These are phyloP conservation scores for Dioscorea alata DNA, from an alignment of 106 monocot species.

Conservation along the genomic window DNA sequence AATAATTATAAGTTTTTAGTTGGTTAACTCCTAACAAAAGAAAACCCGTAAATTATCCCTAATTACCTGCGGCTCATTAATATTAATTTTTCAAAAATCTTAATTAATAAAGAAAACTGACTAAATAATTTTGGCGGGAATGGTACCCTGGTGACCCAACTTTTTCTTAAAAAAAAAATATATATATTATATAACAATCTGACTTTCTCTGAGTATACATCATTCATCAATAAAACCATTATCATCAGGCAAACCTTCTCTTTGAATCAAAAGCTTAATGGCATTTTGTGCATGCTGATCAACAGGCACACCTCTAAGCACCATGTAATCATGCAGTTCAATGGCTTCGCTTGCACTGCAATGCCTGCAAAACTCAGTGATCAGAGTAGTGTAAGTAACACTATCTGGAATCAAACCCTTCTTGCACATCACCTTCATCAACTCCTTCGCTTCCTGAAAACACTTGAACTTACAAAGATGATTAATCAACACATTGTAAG, in stretches of 20 bases:
- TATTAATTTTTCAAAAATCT: too few relatives aligned
- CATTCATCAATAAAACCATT: not conserved
- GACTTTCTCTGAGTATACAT: too few relatives aligned
- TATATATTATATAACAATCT: too few relatives aligned
- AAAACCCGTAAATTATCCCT: too few relatives aligned
- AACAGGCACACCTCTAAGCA: slow-evolving; percentile 25
- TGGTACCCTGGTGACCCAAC: too few relatives aligned
- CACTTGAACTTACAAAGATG: slow-evolving; percentile 24
- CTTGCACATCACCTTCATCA: slow-evolving; percentile 31
- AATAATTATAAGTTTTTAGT: too few relatives aligned
- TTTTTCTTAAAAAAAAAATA: too few relatives aligned
- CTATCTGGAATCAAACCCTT: slow-evolving; percentile 23
- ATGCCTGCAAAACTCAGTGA: slow-evolving; percentile 16
- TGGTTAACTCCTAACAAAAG: too few relatives aligned
- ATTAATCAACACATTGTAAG: slow-evolving; percentile 37
- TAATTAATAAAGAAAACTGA: too few relatives aligned
- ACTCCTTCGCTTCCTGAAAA: slow-evolving; percentile 21
- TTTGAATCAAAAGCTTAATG: slow-evolving; percentile 6
- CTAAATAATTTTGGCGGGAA: too few relatives aligned
- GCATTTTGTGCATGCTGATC: slow-evolving; percentile 25
- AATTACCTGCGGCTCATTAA: too few relatives aligned
- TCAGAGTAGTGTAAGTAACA: slow-evolving; percentile 30
- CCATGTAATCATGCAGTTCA: slow-evolving; percentile 33
- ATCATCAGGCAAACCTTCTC: not conserved
- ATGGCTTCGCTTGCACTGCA: slow-evolving; percentile 24